These are phyloP conservation scores for Glutinoglossum americanum DNA, from an alignment of 495 filamentous ascomycete genomes.

Conservation along the genomic window DNA sequence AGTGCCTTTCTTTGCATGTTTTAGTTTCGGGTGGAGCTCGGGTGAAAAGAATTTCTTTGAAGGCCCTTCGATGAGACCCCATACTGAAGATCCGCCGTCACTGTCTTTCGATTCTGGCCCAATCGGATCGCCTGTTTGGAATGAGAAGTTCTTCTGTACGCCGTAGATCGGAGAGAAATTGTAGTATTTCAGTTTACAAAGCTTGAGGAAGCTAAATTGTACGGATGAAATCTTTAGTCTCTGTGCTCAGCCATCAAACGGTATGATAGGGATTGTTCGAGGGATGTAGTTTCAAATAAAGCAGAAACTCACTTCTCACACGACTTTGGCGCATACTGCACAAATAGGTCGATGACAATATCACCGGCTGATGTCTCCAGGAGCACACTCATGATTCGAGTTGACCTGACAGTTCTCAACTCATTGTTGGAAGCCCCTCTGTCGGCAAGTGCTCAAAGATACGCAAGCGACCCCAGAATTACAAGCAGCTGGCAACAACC, in stretches of 20 bases:
- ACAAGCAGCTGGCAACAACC: not conserved
- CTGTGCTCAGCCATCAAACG: conserved; percentile 20
- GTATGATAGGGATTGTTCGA: conserved; percentile 8
- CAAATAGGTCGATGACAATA: conserved; percentile 76
- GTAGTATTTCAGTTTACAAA: conserved; percentile 96
- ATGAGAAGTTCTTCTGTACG: conserved; percentile 79
- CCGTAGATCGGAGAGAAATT: conserved; percentile 82
- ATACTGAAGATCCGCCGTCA: conserved; percentile 81
- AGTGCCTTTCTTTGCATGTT: conserved; percentile 67
- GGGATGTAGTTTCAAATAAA: not conserved
- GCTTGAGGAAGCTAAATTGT: conserved; percentile 67
- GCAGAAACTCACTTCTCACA: conserved; percentile 62
- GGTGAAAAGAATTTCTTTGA: conserved; percentile 62
- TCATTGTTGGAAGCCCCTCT: not conserved
- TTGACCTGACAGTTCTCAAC: no score
- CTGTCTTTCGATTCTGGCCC: conserved; percentile 62
- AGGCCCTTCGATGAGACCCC: conserved; percentile 57
- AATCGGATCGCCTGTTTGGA: conserved; percentile 84
- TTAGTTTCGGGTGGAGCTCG: conserved; percentile 61
- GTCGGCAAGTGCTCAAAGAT: not conserved
- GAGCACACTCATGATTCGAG: conserved; percentile 58
- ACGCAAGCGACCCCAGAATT: not conserved
- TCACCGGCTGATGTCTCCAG: conserved; percentile 83
- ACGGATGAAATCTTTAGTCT: conserved; percentile 27
- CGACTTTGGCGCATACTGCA: conserved; percentile 66